Evolutionary conservation across 495 filamentous ascomycete genomes (phyloP).

Genomic region (Chaetomium fimeti): DNA sequence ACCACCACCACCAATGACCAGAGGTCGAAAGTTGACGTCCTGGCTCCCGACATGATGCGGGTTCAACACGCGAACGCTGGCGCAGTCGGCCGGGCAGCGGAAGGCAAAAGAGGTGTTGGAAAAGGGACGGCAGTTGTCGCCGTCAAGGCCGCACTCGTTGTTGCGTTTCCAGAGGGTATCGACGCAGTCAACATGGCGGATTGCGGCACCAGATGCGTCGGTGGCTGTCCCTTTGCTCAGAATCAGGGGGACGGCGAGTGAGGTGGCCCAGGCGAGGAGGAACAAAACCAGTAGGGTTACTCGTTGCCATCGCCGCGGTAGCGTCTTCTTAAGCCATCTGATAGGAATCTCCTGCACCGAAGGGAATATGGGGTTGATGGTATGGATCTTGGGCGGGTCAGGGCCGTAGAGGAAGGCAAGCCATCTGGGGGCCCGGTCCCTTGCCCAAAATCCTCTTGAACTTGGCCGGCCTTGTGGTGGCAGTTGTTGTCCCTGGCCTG

Average conservation of each 20-base stretch:
- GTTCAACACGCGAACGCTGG: conserved; percentile 61
- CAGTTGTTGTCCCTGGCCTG: neutral
- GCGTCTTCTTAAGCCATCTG: conserved; percentile 54
- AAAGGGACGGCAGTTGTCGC: conserved; percentile 74
- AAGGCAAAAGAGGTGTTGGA: conserved; percentile 66
- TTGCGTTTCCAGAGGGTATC: conserved; percentile 60
- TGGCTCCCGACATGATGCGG: conserved; percentile 70
- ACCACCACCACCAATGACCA: conserved; percentile 69
- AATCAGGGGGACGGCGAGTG: conserved; percentile 55
- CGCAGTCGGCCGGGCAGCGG: conserved; percentile 74
- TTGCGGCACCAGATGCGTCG: conserved; percentile 58
- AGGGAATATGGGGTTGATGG: conserved; percentile 65
- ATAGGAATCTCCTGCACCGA: conserved; percentile 63
- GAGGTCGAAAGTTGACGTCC: conserved; percentile 63
- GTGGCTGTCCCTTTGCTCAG: conserved; percentile 61
- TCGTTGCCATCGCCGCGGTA: conserved; percentile 60
- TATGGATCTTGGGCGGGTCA: conserved; percentile 24
- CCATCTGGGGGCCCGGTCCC: neutral
- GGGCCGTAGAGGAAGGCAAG: conserved; percentile 23
- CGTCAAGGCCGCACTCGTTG: conserved; percentile 74
- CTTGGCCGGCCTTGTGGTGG: neutral
- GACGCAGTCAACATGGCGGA: conserved; percentile 59
- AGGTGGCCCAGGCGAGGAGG: conserved; percentile 64
- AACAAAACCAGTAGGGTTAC: conserved; percentile 55
- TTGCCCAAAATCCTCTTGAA: neutral